phyloP scores from a whole-genome alignment of 2,329 filamentous ascomycete genomes.

The Aspergillus viridinutans region DNA sequence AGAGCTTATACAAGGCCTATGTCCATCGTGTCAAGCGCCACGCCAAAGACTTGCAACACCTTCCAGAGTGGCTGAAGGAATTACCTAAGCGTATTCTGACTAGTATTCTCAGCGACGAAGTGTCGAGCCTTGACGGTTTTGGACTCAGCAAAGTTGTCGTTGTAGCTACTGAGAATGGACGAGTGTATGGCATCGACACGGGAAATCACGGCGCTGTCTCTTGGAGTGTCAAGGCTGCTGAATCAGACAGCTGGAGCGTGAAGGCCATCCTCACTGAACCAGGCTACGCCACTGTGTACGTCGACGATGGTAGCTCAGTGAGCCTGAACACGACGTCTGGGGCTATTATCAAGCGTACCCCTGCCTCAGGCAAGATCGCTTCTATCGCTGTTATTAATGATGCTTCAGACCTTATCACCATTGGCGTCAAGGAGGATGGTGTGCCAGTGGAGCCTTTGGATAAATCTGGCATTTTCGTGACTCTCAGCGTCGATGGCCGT shows the following conservation, averaged over 20 bases:
- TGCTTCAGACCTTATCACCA: slow-evolving; percentile 18
- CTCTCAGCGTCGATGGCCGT: slow-evolving; percentile 37
- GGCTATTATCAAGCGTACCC: slow-evolving; percentile 32
- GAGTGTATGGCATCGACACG: slow-evolving; percentile 74
- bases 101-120: slow-evolving; percentile 55
- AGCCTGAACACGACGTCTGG: slow-evolving; percentile 46
- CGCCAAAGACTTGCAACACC: slow-evolving; percentile 64
- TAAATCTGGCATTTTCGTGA: slow-evolving; percentile 37
- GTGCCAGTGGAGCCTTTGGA: slow-evolving; percentile 27
- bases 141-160: slow-evolving; percentile 84
- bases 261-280: slow-evolving; percentile 64
- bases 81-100: slow-evolving; percentile 66
- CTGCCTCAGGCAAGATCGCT: slow-evolving; percentile 22
- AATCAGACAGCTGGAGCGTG: slow-evolving; percentile 62
- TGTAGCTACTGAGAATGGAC: slow-evolving; percentile 72
- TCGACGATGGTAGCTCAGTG: slow-evolving; percentile 59
- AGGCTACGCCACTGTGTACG: slow-evolving; percentile 56
- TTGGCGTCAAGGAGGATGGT: slow-evolving; percentile 36
- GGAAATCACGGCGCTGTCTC: slow-evolving; percentile 68
- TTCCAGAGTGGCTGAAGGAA: slow-evolving; percentile 68
- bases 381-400: slow-evolving; percentile 30
- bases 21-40: slow-evolving; percentile 82
- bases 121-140: slow-evolving; percentile 58
- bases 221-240: slow-evolving; percentile 67
- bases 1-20: slow-evolving; percentile 76